These are phyloP conservation scores for Cyberlindnera amylophila DNA, from an alignment of 805 yeast genomes.

Conservation along the genomic window DNA sequence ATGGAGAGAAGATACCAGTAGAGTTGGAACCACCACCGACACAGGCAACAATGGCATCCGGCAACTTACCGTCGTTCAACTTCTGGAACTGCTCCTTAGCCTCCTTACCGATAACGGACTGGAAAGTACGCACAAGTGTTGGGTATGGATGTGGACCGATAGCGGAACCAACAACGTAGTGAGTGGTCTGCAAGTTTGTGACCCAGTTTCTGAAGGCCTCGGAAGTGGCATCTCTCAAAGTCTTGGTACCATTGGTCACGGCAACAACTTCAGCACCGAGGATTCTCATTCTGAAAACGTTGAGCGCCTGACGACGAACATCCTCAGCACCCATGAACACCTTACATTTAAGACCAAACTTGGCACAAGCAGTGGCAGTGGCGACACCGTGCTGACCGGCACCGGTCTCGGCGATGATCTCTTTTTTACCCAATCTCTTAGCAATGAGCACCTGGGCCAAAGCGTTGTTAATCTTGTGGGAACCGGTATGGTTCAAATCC, in stretches of 20 bases:
- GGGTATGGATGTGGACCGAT: conserved; percentile 99
- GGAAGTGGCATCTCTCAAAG: conserved; percentile 95
- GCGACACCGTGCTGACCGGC: conserved; percentile 96
- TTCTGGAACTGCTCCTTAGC: conserved; percentile 85
- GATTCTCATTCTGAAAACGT: conserved; percentile 95
- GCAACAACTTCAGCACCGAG: conserved; percentile 95
- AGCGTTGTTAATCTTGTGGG: conserved; percentile 84
- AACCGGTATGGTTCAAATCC: conserved; percentile 87
- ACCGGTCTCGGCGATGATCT: conserved; percentile 86
- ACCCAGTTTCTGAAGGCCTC: conserved; percentile 98
- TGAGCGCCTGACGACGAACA: conserved; percentile 95
- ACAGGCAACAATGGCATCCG: conserved; percentile 95
- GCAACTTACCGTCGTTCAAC: conserved; percentile 76
- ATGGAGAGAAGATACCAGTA: conserved; percentile 93
- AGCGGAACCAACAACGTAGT: conserved; percentile 96
- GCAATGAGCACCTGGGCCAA: conserved; percentile 79
- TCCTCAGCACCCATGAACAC: conserved; percentile 99
- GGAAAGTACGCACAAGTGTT: conserved; percentile 96
- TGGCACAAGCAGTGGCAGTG: conserved; percentile 89
- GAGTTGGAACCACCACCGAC: conserved; percentile 99
- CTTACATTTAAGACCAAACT: conserved; percentile 88
- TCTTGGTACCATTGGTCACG: conserved; percentile 90
- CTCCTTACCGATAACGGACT: conserved; percentile 93
- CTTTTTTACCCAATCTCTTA: conserved; percentile 69
- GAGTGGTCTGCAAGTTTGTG: conserved; percentile 77